Evolutionary conservation across 169 alveolate species (phyloP).

Genomic region (Amoebophrya sp.): DNA sequence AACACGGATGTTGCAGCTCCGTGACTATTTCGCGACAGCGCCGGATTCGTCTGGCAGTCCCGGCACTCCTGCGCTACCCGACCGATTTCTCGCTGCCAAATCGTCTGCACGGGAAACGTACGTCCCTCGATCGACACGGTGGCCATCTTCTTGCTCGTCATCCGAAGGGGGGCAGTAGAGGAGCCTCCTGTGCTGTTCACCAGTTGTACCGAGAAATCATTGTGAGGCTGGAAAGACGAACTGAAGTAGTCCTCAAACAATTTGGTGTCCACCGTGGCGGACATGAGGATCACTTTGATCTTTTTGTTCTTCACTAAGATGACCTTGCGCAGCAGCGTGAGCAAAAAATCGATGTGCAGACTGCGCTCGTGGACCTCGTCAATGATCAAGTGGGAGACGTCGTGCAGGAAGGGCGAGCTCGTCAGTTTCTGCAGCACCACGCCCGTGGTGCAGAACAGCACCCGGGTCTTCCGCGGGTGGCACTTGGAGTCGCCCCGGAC

Average conservation of each 20-base stretch:
- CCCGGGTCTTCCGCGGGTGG: background rate
- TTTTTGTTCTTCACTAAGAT: background rate
- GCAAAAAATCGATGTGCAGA: background rate
- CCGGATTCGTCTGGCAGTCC: too few relatives aligned
- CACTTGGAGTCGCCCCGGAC: background rate
- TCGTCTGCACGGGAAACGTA: background rate
- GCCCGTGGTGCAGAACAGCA: background rate
- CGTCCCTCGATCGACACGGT: background rate
- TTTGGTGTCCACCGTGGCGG: background rate
- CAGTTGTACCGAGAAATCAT: too few relatives aligned
- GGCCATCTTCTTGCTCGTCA: background rate
- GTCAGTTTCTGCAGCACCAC: background rate
- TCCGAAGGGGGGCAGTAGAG: background rate
- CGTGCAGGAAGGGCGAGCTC: background rate
- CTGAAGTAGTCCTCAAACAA: background rate
- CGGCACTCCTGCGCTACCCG: too few relatives aligned
- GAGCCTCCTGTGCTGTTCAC: too few relatives aligned
- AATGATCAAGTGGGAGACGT: background rate
- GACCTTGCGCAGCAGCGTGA: background rate
- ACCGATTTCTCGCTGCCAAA: too few relatives aligned
- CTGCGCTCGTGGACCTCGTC: conserved; percentile 1
- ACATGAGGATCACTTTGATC: background rate
- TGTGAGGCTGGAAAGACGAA: background rate
- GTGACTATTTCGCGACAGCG: too few relatives aligned
- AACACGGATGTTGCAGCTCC: too few relatives aligned